Base-by-base conservation (phyloP, 306 rosid species). In the Luffa aegyptiaca region DNA sequence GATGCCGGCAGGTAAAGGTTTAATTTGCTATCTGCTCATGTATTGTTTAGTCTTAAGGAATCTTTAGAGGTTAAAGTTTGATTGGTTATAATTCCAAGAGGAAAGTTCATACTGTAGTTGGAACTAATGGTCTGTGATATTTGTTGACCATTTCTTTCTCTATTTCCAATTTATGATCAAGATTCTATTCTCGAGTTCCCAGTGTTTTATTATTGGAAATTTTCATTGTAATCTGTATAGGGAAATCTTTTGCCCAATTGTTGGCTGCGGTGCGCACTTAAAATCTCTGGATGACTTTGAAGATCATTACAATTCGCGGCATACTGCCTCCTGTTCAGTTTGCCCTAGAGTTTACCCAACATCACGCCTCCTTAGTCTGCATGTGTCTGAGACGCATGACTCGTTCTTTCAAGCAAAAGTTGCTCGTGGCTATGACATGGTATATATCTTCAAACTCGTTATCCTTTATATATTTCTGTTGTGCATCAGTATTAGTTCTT, bases 401-500 rank as follows among this genome's bases (percentile, higher is more conserved):
- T 93, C 99, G 37, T 95, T 92, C 96, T 95, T 95, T 82, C 90
- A 89, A 80, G 97, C 99, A 21, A 95, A 93, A 88, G 93, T 87
- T 45, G 94, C 97, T 7, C 97, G 93, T 5, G 97, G 97, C 79
- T 89, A 88, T 85, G 88, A 86, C 73, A 82, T 93, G 97, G 99
- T 91, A 91, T 59, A 20, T 72, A 20, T 33, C 81, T 35, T 6
- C 2, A 13, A 21, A 74, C 58, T 77, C 31, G 16, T 42, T 57
- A 21, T 12, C 41, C 53, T 76, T 58, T 68, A n/a, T 78, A 45
- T 16, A 36, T 64, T 31, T 75, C 82, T 42, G 69, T 14, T 62
- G 5, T 61, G 76, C 56, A 26, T 44, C 17, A 4, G 49, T 37
- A 42, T 58, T 31, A 33, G 75, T 37, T 12, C 18, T 11, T 56